phyloP scores from a whole-genome alignment of 2,329 filamentous ascomycete genomes.

The Fusarium neocosmosporiellum region DNA sequence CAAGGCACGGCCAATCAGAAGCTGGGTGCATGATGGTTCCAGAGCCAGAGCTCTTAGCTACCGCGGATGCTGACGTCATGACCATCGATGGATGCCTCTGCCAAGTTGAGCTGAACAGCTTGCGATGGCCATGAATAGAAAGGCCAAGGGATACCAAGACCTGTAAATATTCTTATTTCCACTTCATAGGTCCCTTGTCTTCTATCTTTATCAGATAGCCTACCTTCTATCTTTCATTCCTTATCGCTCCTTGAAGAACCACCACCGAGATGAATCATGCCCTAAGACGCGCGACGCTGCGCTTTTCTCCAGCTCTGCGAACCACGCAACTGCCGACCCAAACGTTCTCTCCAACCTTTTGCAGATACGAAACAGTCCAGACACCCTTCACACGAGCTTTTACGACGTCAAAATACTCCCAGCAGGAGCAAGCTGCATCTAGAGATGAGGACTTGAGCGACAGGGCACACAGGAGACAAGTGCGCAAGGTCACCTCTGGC shows the following conservation, averaged over 20 bases:
- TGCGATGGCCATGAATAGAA: conserved; percentile 19
- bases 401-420: conserved; percentile 28
- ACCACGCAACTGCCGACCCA: conserved; percentile 2
- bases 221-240: neutral
- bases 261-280: conserved; percentile 32
- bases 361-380: neutral
- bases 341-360: conserved; percentile 8
- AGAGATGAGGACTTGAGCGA: conserved; percentile 31
- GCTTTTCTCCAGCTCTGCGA: conserved; percentile 28
- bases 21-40: conserved; percentile 19
- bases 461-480: conserved; percentile 35
- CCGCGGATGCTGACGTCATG: conserved; percentile 29
- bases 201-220: neutral
- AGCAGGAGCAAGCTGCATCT: conserved; percentile 15
- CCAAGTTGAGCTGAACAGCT: conserved; percentile 8
- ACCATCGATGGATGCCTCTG: neutral
- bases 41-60: conserved; percentile 24
- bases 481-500: conserved; percentile 36
- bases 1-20: conserved; percentile 15
- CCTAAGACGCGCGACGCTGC: conserved; percentile 29
- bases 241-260: neutral
- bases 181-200: neutral
- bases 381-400: conserved; percentile 29
- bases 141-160: conserved; percentile 9
- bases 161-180: conserved; percentile 26